Evolutionary conservation across 768 basidiomycete species (phyloP).

Genomic region (Boletus patriciae): DNA sequence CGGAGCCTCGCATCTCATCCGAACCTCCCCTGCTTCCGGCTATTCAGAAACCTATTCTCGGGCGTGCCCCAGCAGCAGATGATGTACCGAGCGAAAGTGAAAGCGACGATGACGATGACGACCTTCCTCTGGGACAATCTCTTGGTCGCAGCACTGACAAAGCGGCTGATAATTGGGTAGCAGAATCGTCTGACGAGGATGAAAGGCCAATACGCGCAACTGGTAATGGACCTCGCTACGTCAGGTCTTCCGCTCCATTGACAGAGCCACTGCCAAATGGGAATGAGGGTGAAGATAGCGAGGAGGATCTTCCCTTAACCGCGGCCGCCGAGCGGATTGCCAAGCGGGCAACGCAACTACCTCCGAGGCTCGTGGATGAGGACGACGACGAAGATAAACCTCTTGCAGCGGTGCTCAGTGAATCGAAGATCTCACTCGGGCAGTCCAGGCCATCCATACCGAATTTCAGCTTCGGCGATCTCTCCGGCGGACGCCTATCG

Average conservation of each 20-base stretch:
- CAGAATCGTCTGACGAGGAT: slow-evolving; percentile 65
- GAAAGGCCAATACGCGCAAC: slow-evolving; percentile 52
- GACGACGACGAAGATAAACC: slow-evolving; percentile 62
- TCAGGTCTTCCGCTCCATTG: slow-evolving; percentile 8
- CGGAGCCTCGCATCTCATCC: slow-evolving; percentile 17
- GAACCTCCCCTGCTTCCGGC: slow-evolving; percentile 35
- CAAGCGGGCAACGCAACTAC: slow-evolving; percentile 41
- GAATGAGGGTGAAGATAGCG: slow-evolving; percentile 54
- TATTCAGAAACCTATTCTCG: slow-evolving; percentile 36
- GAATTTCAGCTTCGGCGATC: slow-evolving; percentile 42
- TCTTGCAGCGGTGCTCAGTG: slow-evolving; percentile 57
- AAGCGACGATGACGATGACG: slow-evolving; percentile 50
- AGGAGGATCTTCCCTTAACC: slow-evolving; percentile 78
- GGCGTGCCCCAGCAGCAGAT: slow-evolving; percentile 30
- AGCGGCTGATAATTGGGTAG: slow-evolving; percentile 42
- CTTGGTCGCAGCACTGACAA: slow-evolving; percentile 21
- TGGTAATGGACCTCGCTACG: slow-evolving; percentile 56
- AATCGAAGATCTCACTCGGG: slow-evolving; percentile 43
- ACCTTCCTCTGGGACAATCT: slow-evolving; percentile 23
- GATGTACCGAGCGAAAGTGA: slow-evolving; percentile 54
- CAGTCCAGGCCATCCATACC: slow-evolving; percentile 46
- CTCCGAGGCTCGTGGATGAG: slow-evolving; percentile 34
- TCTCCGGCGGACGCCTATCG: slow-evolving; percentile 15
- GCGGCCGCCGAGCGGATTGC: slow-evolving; percentile 58
- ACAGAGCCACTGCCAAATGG: background rate